Base-by-base conservation (phyloP, 2,329 filamentous ascomycete species). In the Cladosporium velox region DNA sequence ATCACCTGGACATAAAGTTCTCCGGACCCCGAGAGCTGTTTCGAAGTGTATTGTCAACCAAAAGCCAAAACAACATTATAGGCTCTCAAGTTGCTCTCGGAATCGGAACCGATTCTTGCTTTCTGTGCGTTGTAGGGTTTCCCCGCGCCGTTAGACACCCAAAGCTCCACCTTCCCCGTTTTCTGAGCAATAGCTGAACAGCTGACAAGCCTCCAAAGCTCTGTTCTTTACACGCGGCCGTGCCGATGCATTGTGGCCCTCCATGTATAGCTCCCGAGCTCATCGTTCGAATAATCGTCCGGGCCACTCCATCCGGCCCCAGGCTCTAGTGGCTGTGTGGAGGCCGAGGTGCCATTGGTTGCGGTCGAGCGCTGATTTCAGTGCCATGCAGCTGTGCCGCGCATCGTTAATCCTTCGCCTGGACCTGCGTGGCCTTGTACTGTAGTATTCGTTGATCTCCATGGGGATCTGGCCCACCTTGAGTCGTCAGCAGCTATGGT, bases 341-440 rank as follows among this genome's bases (percentile, higher is more conserved):
- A 32, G 47, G 30, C 21, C 10, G 32, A 21, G n/a, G 18, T 18
- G 59, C 32, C 18, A 62, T 62, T 62, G 59, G 59, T 15, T 52
- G 28, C 59, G 59, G 59, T 21, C 59, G 59, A 62, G 59, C 59
- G 59, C 59, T 52, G 59, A 52, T 62, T 47, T 4, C 12, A 30
- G 12, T 2, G 15, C 6, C 35, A 47, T 59, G 57, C 57, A 59
- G 57, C 57, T 41, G 38, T 59, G 57, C 55, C 55, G 21, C 34
- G 32, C 34, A 58, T 41, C 55, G 34, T 10, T 24, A 57, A 64
- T 64, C 61, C 61, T 64, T 30, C 57, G 57, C 35, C 41, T 44
- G 24, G 34, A 26, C 34, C 34, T 59, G 35, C 57, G 57, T 24
- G 4, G 26, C 47, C 26, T 3, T 18, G 15, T 47, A n/a, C 35